Percentiles rank a stretch among this genome's conserved stretches.
Evolutionary conservation across 768 basidiomycete genomes (phyloP).

Genomic region (Trametes cinnabarina): DNA sequence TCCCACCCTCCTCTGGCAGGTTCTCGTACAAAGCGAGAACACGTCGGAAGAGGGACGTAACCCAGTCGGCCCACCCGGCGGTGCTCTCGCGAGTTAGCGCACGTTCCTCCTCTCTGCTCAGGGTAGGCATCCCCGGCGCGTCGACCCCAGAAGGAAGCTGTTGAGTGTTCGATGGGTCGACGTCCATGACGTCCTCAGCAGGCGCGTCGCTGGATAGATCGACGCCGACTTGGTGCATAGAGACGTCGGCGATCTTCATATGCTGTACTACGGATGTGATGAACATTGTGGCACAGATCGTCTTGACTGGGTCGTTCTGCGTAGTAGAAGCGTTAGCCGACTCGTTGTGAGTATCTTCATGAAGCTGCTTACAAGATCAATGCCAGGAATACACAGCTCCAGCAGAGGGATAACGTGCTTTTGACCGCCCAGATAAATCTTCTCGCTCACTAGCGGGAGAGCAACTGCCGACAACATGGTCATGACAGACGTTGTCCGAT

Average conservation of each 20-base stretch:
- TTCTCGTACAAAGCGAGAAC: slow-evolving; percentile 86
- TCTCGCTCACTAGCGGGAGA: slow-evolving; percentile 73
- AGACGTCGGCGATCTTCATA: slow-evolving; percentile 76
- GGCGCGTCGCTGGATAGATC: slow-evolving; percentile 54
- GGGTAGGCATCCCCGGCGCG: slow-evolving; percentile 35
- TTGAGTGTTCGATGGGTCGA: slow-evolving; percentile 47
- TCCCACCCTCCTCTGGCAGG: slow-evolving; percentile 92
- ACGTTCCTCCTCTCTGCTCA: slow-evolving; percentile 68
- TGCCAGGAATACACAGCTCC: slow-evolving; percentile 87
- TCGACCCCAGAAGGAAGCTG: slow-evolving; percentile 55
- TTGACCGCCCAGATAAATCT: slow-evolving; percentile 80
- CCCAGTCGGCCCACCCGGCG: slow-evolving; percentile 81
- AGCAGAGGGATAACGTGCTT: slow-evolving; percentile 86
- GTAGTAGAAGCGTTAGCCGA: background rate
- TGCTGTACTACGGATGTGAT: slow-evolving; percentile 71
- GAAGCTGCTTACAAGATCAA: slow-evolving; percentile 65
- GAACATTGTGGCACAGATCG: slow-evolving; percentile 76
- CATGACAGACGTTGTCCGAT: slow-evolving; percentile 88
- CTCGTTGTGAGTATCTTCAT: background rate
- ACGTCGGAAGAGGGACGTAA: slow-evolving; percentile 71
- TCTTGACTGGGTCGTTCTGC: slow-evolving; percentile 81
- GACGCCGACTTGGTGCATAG: slow-evolving; percentile 55
- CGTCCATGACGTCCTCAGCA: slow-evolving; percentile 52
- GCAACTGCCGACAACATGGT: slow-evolving; percentile 79
- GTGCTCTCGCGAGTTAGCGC: slow-evolving; percentile 75